Evolutionary conservation across 1,284 basidiomycete genomes (phyloP), one percentile per base, ranked within the genome.

Genomic region (Stereum hirsutum): DNA sequence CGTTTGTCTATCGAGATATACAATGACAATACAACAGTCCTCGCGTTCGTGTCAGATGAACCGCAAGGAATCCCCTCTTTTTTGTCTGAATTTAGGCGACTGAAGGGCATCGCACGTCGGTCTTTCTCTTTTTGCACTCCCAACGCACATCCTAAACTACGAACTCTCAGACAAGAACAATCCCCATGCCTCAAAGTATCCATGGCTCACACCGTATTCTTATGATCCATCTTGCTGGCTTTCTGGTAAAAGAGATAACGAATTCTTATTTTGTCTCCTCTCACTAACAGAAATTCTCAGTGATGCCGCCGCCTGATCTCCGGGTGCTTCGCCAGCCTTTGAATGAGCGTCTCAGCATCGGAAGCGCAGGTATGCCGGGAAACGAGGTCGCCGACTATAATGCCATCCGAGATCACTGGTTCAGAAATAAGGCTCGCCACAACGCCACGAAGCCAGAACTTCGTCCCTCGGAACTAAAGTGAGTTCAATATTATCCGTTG

Each of bases 361-460:
- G 79, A 1, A 64, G 63, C 52, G 81, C 84, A 5, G 85, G 85
- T 0, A 54, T 68, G 39, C 68, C 75, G 20, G 76, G 72, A 6
- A 73, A 83, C 50, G 83, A 86, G 46, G 48, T 59, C 2, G 57
- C 57, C 6, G 84, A 88, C 58, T 64, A 79, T 12, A 61, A 65
- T 21, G 49, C 70, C 4, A 69, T 88, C 7, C 66, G 75, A 28
- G 75, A 82, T 45, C 68, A 78, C 4, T 89, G 81, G 80, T 66
- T 86, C 6, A 52, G 64, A 44, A 57, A 63, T 30, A 48, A 54
- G 10, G 42, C 44, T n/a, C 23, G 41, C 24, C 45, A 33, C 7
- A 27, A 31, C 32, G 39, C 46, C 25, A 52, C 49, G 44, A 43
- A 42, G 27, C 32, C 11, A 6, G 47, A 43, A 21, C 52, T 60